phyloP scores from a whole-genome alignment of 306 rosid species.

The Prunus kanzakura region DNA sequence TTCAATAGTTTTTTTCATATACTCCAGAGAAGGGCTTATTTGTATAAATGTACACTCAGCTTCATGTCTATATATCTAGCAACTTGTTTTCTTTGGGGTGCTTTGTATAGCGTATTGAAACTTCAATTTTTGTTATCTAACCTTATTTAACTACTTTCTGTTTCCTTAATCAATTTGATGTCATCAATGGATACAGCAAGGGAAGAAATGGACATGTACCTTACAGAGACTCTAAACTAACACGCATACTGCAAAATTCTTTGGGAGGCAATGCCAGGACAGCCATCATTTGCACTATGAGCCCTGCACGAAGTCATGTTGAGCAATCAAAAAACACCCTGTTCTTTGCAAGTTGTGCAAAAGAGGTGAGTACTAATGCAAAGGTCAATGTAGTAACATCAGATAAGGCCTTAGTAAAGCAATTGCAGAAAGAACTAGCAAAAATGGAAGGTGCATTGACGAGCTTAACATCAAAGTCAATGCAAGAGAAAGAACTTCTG shows the following conservation, averaged over 20 bases:
- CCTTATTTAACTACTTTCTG: not conserved
- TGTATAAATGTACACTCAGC: not conserved
- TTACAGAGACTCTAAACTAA: slow-evolving; percentile 85
- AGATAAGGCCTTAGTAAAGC: slow-evolving; percentile 85
- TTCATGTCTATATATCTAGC: slow-evolving; percentile 4
- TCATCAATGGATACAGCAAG: slow-evolving; percentile 54
- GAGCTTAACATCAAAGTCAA: slow-evolving; percentile 42
- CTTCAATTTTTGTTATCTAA: not conserved
- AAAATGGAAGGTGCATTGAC: slow-evolving; percentile 64
- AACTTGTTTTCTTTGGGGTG: slow-evolving; percentile 13
- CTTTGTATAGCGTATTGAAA: not conserved
- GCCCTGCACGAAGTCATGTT: slow-evolving; percentile 74
- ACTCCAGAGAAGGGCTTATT: not conserved
- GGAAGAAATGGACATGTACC: slow-evolving; percentile 83
- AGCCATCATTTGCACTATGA: slow-evolving; percentile 86
- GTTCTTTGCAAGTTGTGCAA: slow-evolving; percentile 81
- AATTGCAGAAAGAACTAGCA: slow-evolving; percentile 64
- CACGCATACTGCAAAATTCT: slow-evolving; percentile 88
- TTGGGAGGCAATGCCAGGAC: slow-evolving; percentile 95
- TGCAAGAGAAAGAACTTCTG: slow-evolving; percentile 72
- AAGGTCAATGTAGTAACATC: slow-evolving; percentile 68
- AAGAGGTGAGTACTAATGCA: slow-evolving; percentile 85
- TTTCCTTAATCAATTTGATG: not conserved
- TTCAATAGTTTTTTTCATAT: slow-evolving; percentile 18
- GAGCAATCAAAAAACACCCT: slow-evolving; percentile 91